Evolutionary conservation across 257 asterid genomes (phyloP).

Genomic region (Jasminum sambac): DNA sequence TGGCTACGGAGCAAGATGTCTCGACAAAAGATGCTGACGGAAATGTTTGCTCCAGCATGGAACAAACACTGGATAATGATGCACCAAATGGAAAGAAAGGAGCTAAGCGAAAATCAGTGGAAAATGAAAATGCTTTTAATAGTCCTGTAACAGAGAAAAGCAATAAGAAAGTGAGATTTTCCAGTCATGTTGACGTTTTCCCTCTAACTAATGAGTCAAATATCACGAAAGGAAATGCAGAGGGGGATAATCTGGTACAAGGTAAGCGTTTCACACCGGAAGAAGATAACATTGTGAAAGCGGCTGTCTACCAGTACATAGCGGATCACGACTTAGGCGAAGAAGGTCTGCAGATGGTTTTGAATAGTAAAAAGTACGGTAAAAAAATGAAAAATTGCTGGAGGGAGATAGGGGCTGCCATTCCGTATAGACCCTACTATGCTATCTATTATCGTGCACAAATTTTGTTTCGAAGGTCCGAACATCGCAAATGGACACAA

Average conservation of each 20-base stretch:
- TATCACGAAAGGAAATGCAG: constrained; percentile 25
- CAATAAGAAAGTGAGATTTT: background rate
- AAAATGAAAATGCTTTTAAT: background rate
- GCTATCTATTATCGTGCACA: constrained; percentile 46
- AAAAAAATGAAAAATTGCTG: constrained; percentile 43
- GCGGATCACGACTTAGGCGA: constrained; percentile 39
- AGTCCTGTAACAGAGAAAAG: background rate
- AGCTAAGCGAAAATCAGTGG: constrained; percentile 25
- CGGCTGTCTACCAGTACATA: constrained; percentile 43
- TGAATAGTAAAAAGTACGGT: constrained; percentile 31
- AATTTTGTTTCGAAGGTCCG: constrained; percentile 43
- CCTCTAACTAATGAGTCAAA: background rate
- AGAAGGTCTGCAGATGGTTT: constrained; percentile 46
- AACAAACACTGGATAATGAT: constrained; percentile 12
- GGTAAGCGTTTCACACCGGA: constrained; percentile 51
- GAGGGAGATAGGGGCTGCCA: constrained; percentile 40
- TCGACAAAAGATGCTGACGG: constrained; percentile 10
- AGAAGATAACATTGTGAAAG: constrained; percentile 45
- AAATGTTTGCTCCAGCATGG: constrained; percentile 12
- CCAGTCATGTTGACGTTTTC: constrained; percentile 1
- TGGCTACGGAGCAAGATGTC: constrained; percentile 16
- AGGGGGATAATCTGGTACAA: constrained; percentile 31
- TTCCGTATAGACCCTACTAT: constrained; percentile 43
- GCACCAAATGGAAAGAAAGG: constrained; percentile 16
- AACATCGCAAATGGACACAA: constrained; percentile 42